Percentiles rank a stretch among this genome's conserved stretches.
phyloP scores from a whole-genome alignment of 176 grass and related monocot genomes.

The Dactylis glomerata region DNA sequence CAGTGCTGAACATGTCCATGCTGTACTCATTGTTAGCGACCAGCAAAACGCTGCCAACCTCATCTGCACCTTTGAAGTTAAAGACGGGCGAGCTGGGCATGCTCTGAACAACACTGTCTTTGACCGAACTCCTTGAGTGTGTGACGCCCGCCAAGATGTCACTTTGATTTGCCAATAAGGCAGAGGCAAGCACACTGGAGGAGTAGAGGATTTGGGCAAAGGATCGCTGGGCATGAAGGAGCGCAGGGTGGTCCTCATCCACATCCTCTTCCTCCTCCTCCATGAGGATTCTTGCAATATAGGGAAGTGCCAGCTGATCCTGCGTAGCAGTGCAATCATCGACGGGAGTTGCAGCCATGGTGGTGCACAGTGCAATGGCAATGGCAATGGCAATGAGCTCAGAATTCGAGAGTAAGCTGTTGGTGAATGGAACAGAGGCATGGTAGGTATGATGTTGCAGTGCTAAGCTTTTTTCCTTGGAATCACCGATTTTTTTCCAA shows the following conservation, averaged over 20 bases:
- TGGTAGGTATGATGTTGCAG: neutral
- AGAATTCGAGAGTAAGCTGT: neutral
- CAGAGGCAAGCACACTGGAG: neutral
- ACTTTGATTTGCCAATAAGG: neutral
- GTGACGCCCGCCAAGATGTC: neutral
- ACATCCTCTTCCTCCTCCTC: slow-evolving; percentile 21
- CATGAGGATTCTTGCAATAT: slow-evolving; percentile 34
- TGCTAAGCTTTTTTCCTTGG: neutral
- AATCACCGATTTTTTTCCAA: neutral
- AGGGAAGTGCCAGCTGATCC: slow-evolving; percentile 13
- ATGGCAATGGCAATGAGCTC: neutral
- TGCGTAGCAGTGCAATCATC: neutral
- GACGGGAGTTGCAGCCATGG: neutral
- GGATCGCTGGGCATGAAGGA: neutral
- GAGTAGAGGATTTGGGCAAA: slow-evolving; percentile 18
- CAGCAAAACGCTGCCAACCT: neutral
- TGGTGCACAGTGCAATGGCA: neutral
- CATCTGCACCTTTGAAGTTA: neutral
- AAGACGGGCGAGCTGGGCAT: neutral
- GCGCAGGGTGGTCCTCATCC: neutral
- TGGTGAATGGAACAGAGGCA: neutral
- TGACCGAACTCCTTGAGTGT: neutral
- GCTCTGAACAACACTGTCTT: neutral
- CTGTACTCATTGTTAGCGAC: neutral
- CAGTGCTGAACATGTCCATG: neutral